Conservation (phyloP, 176 grass and related monocot species). For the Aegilops longissima region DNA sequence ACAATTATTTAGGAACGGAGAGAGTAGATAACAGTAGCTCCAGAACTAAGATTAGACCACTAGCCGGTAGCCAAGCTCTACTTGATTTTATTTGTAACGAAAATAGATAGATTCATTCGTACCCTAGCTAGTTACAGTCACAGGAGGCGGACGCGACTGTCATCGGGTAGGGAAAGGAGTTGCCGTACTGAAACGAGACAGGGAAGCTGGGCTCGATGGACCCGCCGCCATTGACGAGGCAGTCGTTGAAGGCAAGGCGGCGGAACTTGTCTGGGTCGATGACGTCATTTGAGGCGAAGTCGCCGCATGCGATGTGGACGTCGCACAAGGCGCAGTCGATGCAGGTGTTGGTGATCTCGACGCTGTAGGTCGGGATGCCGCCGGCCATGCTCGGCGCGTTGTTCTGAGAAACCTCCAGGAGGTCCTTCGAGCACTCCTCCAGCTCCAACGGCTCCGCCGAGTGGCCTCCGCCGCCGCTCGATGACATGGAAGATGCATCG, state of each 20-base stretch:
- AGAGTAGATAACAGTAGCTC: background rate
- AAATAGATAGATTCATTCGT: background rate
- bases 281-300: constrained; percentile 25
- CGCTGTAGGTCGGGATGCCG: constrained; percentile 24
- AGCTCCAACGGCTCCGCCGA: background rate
- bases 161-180: constrained; percentile 10
- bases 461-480: background rate
- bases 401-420: background rate
- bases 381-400: background rate
- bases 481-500: background rate
- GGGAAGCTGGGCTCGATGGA: background rate
- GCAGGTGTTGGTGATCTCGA: constrained; percentile 1
- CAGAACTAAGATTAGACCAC: background rate
- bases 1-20: no score
- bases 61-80: background rate
- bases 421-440: background rate
- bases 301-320: constrained; percentile 25
- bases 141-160: background rate
- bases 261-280: constrained; percentile 13
- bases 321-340: background rate
- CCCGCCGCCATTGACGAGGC: background rate
- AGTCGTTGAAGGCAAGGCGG: constrained; percentile 10
- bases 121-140: background rate
- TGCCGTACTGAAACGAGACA: constrained; percentile 12
- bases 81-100: background rate